These are phyloP conservation scores for Cucurbita pepo DNA, from an alignment of 306 rosid genomes.

Conservation along the genomic window DNA sequence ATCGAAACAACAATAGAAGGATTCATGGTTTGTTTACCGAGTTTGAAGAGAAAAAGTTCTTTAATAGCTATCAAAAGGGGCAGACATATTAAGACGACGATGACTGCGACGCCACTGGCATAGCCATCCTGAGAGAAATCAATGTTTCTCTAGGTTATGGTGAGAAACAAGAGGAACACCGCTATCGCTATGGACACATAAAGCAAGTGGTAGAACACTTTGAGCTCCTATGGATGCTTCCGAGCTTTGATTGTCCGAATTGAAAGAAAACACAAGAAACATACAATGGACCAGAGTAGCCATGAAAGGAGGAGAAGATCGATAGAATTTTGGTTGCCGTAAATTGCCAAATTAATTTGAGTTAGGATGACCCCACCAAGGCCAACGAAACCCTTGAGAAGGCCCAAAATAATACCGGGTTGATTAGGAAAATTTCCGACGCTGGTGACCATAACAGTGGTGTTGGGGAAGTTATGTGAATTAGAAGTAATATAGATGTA, in stretches of 20 bases:
- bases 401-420: neutral
- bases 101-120: neutral
- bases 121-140: conserved; percentile 5
- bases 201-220: neutral
- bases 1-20: neutral
- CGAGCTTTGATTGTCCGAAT: conserved; percentile 10
- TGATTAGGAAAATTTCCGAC: neutral
- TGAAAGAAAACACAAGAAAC: neutral
- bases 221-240: conserved; percentile 7
- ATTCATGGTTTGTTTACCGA: neutral
- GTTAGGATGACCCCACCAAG: neutral
- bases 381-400: neutral
- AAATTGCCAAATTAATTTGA: neutral
- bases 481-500: conserved; percentile 4
- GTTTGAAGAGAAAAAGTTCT: conserved; percentile 6
- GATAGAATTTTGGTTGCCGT: neutral
- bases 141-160: neutral
- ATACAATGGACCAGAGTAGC: conserved; percentile 17
- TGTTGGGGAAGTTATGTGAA: neutral
- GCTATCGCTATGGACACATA: conserved; percentile 3
- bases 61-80: neutral
- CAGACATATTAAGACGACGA: conserved; percentile 1
- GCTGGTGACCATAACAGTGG: neutral
- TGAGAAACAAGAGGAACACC: conserved; percentile 9
- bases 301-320: neutral